Conservation (phyloP, 2,329 filamentous ascomycete genomes). For the Penicillium sp. region DNA sequence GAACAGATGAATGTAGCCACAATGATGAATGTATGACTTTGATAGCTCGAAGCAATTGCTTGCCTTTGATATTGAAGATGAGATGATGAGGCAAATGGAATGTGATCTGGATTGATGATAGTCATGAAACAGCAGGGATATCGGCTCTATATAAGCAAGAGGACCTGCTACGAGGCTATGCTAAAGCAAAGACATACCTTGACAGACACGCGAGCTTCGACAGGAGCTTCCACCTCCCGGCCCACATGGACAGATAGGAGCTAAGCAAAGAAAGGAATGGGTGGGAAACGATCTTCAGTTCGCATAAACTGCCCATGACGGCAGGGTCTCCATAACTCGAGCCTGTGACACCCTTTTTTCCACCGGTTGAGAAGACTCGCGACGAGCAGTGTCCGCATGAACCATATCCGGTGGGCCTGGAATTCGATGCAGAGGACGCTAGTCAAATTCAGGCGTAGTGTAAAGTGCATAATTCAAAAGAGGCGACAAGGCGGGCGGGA, state of each 20-base stretch:
- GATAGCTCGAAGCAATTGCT: neutral
- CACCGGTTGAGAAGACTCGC: slow-evolving; percentile 17
- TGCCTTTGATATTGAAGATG: slow-evolving; percentile 6
- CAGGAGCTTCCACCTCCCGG: slow-evolving; percentile 23
- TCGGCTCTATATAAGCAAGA: slow-evolving; percentile 29
- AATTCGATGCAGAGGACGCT: slow-evolving; percentile 22
- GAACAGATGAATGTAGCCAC: slow-evolving; percentile 9
- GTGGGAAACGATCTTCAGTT: slow-evolving; percentile 28
- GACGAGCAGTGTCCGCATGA: slow-evolving; percentile 28
- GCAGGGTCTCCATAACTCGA: slow-evolving; percentile 20
- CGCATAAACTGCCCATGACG: slow-evolving; percentile 17
- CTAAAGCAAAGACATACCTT: slow-evolving; percentile 23
- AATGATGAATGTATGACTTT: neutral
- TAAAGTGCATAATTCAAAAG: slow-evolving; percentile 30
- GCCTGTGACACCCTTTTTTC: slow-evolving; percentile 34
- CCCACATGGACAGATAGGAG: slow-evolving; percentile 31
- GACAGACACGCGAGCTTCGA: slow-evolving; percentile 30
- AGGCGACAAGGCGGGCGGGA: slow-evolving; percentile 28
- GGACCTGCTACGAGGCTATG: slow-evolving; percentile 21
- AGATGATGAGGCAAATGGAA: slow-evolving; percentile 8
- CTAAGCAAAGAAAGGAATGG: slow-evolving; percentile 25
- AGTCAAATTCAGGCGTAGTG: slow-evolving; percentile 13
- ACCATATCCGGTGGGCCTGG: slow-evolving; percentile 18
- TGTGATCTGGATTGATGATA: slow-evolving; percentile 11
- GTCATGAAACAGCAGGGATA: slow-evolving; percentile 14